Percentiles rank a stretch among this genome's conserved stretches.
phyloP scores from a whole-genome alignment of 805 yeast species.

The Brettanomyces sp. region DNA sequence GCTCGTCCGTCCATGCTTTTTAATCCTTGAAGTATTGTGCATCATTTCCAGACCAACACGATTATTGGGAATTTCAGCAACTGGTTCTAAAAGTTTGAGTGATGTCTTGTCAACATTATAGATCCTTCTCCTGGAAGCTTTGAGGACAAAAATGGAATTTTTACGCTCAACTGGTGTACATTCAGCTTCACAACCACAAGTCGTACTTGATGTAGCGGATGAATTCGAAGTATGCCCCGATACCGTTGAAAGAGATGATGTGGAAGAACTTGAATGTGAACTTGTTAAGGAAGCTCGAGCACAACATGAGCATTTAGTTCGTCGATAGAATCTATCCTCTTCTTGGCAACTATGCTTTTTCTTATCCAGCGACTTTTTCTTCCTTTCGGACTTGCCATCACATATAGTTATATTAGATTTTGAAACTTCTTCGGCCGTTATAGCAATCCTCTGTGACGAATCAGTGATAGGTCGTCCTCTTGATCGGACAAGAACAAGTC shows the following conservation, averaged over 20 bases:
- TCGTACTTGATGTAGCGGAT: not conserved
- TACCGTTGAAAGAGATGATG: not conserved
- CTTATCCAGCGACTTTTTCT: not conserved
- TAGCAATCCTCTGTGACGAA: conserved; percentile 50
- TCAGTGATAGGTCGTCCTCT: conserved; percentile 76
- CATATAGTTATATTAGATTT: not conserved
- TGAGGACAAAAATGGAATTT: conserved; percentile 22
- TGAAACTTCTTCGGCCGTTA: conserved; percentile 33
- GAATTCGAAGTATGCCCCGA: not conserved
- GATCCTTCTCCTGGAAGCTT: conserved; percentile 27
- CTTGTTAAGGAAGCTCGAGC: not conserved
- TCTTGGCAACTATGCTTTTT: no score
- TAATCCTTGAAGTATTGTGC: conserved; percentile 12
- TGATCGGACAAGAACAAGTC: conserved; percentile 78
- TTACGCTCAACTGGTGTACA: not conserved
- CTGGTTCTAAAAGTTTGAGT: conserved; percentile 24
- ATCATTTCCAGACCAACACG: conserved; percentile 24
- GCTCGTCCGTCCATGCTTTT: conserved; percentile 10
- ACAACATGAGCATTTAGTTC: conserved; percentile 1
- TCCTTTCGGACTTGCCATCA: not conserved
- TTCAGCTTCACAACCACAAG: not conserved
- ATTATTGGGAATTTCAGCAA: conserved; percentile 23
- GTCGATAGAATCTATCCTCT: not conserved
- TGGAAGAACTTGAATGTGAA: not conserved
- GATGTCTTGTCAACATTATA: conserved; percentile 27